Percentiles rank a stretch among this genome's conserved stretches.
Evolutionary conservation across 2,329 filamentous ascomycete genomes (phyloP).

Genomic region (Diaporthe batatas): DNA sequence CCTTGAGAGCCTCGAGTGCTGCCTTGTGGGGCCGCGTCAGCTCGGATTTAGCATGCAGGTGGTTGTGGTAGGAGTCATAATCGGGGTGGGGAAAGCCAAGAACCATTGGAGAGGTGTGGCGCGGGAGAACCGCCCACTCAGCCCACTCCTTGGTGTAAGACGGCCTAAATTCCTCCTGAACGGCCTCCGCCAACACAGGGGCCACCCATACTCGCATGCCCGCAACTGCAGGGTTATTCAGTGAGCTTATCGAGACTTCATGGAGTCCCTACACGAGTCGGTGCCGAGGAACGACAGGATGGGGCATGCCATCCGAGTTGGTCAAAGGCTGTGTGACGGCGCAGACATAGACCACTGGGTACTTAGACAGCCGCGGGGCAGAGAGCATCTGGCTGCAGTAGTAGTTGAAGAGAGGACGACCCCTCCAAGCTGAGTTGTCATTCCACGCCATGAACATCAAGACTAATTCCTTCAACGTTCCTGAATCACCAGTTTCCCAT

Average conservation of each 20-base stretch:
- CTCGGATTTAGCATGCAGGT: constrained; percentile 36
- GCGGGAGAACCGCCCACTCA: constrained; percentile 9
- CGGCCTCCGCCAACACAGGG: constrained; percentile 27
- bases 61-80: constrained; percentile 37
- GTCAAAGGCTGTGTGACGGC: constrained; percentile 37
- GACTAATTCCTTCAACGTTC: constrained; percentile 11
- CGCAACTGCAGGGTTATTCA: constrained; percentile 23
- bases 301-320: background rate
- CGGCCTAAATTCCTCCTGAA: constrained; percentile 32
- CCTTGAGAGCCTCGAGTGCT: constrained; percentile 32
- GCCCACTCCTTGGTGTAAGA: constrained; percentile 23
- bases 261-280: background rate
- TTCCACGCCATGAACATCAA: constrained; percentile 20
- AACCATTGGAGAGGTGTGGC: constrained; percentile 33
- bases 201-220: constrained; percentile 4
- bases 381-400: constrained; percentile 28
- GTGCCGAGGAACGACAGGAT: constrained; percentile 16
- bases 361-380: constrained; percentile 27
- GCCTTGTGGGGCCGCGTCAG: constrained; percentile 44
- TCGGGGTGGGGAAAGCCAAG: constrained; percentile 17
- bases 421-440: constrained; percentile 34
- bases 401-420: constrained; percentile 15
- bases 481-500: background rate
- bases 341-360: constrained; percentile 11
- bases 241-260: constrained; percentile 39